Percentiles rank a stretch among this genome's conserved stretches.
These are phyloP conservation scores for Mycena amicta DNA, from an alignment of 768 basidiomycete genomes.

Conservation along the genomic window DNA sequence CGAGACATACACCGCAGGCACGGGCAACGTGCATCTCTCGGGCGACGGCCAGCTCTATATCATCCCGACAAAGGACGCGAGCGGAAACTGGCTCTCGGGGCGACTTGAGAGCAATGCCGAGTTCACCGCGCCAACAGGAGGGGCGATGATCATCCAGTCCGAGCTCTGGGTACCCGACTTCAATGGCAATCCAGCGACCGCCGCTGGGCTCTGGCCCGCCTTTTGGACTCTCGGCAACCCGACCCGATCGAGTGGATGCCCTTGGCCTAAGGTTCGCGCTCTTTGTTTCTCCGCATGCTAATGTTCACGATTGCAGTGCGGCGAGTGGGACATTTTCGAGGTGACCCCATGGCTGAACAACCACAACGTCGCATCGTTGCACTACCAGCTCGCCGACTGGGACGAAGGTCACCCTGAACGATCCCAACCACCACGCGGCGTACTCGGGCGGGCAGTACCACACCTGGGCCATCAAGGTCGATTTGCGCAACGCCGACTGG, in stretches of 20 bases:
- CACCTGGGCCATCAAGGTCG: conserved; percentile 14
- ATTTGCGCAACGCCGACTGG: conserved; percentile 7
- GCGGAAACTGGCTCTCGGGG: not conserved
- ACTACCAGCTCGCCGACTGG: not conserved
- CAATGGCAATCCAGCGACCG: not conserved
- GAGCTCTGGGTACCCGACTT: conserved; percentile 4
- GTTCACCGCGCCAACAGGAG: not conserved
- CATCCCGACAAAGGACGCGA: not conserved
- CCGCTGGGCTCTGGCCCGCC: not conserved
- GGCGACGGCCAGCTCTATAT: conserved; percentile 8
- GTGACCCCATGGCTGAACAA: not conserved
- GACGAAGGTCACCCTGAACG: not conserved
- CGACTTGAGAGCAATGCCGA: not conserved
- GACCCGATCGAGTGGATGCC: not conserved
- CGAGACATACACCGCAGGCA: not conserved
- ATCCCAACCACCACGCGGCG: not conserved
- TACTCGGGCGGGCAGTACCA: conserved; percentile 5
- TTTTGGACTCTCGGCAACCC: conserved; percentile 1
- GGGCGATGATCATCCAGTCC: conserved; percentile 3
- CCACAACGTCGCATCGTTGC: conserved; percentile 1
- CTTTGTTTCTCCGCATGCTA: too few species aligned
- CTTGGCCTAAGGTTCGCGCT: conserved; percentile 4
- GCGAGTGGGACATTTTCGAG: conserved; percentile 9
- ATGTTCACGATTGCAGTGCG: not conserved
- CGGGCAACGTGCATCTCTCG: conserved; percentile 4